Percentiles rank a stretch among this genome's conserved stretches.
phyloP scores from a whole-genome alignment of 1,284 basidiomycete species.

The Meira nashicola region DNA sequence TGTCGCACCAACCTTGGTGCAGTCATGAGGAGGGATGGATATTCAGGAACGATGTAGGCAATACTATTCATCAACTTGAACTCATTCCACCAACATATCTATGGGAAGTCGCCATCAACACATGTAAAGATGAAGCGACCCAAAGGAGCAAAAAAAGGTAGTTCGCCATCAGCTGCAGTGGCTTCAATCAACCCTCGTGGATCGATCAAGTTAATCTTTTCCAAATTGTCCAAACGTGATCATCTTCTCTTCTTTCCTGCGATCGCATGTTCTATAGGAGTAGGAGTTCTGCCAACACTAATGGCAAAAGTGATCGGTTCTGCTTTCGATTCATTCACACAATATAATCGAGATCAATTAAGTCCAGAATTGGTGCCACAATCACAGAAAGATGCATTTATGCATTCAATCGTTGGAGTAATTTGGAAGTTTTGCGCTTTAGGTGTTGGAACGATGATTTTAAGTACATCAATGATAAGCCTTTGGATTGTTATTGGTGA shows the following conservation, averaged over 20 bases:
- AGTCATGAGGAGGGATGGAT: too few relatives aligned
- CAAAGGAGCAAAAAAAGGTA: too few relatives aligned
- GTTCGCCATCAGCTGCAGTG: too few relatives aligned
- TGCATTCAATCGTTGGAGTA: constrained; percentile 61
- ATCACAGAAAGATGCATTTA: constrained; percentile 58
- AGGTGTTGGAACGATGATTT: constrained; percentile 65
- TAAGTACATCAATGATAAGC: constrained; percentile 70
- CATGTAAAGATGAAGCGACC: too few relatives aligned
- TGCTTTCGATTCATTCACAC: constrained; percentile 72
- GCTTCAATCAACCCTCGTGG: background rate
- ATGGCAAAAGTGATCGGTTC: constrained; percentile 88
- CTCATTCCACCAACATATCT: too few relatives aligned
- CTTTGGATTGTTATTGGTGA: constrained; percentile 88
- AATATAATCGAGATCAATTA: constrained; percentile 57
- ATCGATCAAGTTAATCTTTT: constrained; percentile 22
- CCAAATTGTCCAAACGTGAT: constrained; percentile 26
- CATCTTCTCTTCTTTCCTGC: constrained; percentile 59
- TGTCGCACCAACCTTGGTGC: too few relatives aligned
- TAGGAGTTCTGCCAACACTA: constrained; percentile 78
- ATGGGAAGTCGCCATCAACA: too few relatives aligned
- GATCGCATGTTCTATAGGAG: constrained; percentile 63
- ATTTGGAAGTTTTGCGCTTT: constrained; percentile 67
- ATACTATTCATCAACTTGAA: too few relatives aligned
- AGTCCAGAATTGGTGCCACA: constrained; percentile 32
- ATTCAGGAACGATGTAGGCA: too few relatives aligned